Evolutionary conservation across 2,329 filamentous ascomycete species (phyloP).

Genomic region (Aureobasidium sp.): DNA sequence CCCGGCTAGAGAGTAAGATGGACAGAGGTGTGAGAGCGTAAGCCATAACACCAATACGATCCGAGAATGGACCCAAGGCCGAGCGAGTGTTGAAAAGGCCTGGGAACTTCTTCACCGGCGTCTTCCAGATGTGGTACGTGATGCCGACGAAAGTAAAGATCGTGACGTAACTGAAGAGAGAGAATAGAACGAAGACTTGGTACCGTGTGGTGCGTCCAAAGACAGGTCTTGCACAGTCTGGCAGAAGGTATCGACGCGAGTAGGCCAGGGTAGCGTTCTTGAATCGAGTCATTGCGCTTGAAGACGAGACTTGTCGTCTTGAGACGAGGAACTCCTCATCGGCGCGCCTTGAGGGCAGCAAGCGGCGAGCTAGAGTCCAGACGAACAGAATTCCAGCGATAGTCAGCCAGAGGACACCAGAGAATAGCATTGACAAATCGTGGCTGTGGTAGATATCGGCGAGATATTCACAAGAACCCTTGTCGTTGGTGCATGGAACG

Average conservation of each 20-base stretch:
- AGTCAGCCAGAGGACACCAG: constrained; percentile 48
- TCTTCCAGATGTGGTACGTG: constrained; percentile 59
- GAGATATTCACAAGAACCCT: constrained; percentile 50
- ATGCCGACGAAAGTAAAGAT: constrained; percentile 50
- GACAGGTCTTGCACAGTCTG: constrained; percentile 48
- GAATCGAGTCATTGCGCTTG: constrained; percentile 20
- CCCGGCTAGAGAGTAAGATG: constrained; percentile 56
- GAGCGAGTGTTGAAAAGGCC: constrained; percentile 56
- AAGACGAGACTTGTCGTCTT: constrained; percentile 25
- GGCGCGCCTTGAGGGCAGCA: constrained; percentile 20
- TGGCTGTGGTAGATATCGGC: constrained; percentile 48
- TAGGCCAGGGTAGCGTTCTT: constrained; percentile 31
- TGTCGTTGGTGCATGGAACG: constrained; percentile 50
- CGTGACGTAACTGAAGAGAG: constrained; percentile 51
- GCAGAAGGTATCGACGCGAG: constrained; percentile 48
- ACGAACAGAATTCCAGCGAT: constrained; percentile 41
- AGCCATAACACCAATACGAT: constrained; percentile 61
- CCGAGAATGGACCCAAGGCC: constrained; percentile 57
- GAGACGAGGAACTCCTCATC: constrained; percentile 17
- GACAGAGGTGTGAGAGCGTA: constrained; percentile 67
- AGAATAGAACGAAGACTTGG: constrained; percentile 53
- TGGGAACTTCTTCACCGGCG: constrained; percentile 53
- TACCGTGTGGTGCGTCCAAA: constrained; percentile 63
- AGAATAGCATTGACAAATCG: constrained; percentile 47
- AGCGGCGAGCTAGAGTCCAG: not conserved